Percentiles rank a stretch among this genome's conserved stretches.
phyloP scores from a whole-genome alignment of 257 asterid species.

The Haberlea rhodopensis region DNA sequence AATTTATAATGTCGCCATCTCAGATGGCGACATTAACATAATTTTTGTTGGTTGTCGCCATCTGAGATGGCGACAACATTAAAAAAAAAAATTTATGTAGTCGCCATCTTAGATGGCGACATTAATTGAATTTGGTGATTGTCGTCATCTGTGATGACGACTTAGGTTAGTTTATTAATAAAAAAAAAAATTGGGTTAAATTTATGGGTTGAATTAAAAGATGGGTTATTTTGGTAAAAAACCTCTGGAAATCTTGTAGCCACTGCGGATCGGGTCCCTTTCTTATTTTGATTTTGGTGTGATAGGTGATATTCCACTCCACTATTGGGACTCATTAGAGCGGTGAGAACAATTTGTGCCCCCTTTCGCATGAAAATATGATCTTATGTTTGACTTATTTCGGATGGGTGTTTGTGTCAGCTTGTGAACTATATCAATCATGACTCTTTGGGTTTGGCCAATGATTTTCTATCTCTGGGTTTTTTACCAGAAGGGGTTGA shows the following conservation, averaged over 20 bases:
- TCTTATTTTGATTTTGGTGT: constrained; percentile 98
- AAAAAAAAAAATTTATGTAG: too few relatives aligned
- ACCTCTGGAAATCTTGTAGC: constrained; percentile 98
- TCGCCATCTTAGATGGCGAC: too few relatives aligned
- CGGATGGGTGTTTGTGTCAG: constrained; percentile 42
- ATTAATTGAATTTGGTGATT: too few relatives aligned
- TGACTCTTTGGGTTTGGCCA: constrained; percentile 90
- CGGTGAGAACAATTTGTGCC: constrained; percentile 49
- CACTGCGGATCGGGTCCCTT: constrained; percentile 76
- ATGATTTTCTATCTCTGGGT: constrained; percentile 91
- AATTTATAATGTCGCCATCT: too few relatives aligned
- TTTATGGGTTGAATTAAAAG: too few relatives aligned
- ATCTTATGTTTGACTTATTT: constrained; percentile 15
- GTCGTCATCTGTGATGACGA: too few relatives aligned
- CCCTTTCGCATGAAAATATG: constrained; percentile 4
- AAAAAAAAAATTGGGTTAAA: too few relatives aligned
- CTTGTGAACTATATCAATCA: constrained; percentile 95
- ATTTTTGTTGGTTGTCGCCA: too few relatives aligned
- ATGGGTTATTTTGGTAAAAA: too few relatives aligned
- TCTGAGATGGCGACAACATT: too few relatives aligned
- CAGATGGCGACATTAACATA: too few relatives aligned
- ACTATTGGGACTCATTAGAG: constrained; percentile 89
- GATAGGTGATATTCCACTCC: constrained; percentile 99
- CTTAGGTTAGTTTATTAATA: too few relatives aligned
- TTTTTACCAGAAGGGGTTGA: constrained; percentile 89